These are phyloP conservation scores for Colletotrichum gigasporum DNA, from an alignment of 2,329 filamentous ascomycete genomes.

Conservation along the genomic window DNA sequence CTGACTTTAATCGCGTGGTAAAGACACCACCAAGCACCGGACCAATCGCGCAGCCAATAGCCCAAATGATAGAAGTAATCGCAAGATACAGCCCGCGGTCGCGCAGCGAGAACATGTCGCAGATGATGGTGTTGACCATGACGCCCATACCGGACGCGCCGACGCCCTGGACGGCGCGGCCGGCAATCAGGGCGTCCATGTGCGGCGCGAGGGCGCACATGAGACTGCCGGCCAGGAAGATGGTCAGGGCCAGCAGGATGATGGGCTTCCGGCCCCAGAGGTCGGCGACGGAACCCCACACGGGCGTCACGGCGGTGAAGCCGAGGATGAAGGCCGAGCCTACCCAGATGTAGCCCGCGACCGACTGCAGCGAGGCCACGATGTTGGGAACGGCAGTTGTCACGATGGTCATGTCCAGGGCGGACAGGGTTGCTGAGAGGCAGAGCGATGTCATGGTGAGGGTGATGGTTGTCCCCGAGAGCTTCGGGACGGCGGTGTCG, in stretches of 20 bases:
- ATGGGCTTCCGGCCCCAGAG: constrained; percentile 53
- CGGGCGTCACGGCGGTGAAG: constrained; percentile 44
- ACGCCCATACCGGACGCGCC: constrained; percentile 58
- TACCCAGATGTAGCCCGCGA: constrained; percentile 52
- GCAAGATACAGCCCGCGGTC: constrained; percentile 44
- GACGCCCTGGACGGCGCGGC: constrained; percentile 52
- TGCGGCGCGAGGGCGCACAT: constrained; percentile 59
- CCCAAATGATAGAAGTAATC: constrained; percentile 48
- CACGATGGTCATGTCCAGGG: constrained; percentile 60
- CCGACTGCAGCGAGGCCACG: constrained; percentile 47
- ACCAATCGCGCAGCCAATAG: constrained; percentile 51
- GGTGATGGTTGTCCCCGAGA: constrained; percentile 23
- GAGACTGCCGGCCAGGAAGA: constrained; percentile 61
- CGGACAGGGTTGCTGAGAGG: constrained; percentile 50
- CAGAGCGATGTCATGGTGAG: constrained; percentile 47
- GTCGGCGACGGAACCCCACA: constrained; percentile 53
- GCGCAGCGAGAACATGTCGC: constrained; percentile 45
- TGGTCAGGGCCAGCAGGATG: constrained; percentile 43
- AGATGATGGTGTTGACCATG: constrained; percentile 47
- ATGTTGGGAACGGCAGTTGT: constrained; percentile 60
- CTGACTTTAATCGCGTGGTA: constrained; percentile 52
- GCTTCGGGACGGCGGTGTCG: not conserved
- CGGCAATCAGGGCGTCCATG: constrained; percentile 50
- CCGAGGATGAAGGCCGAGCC: constrained; percentile 59
- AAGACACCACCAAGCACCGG: constrained; percentile 56